These are phyloP conservation scores for Vicia sativa DNA, from an alignment of 306 rosid genomes.

Conservation along the genomic window DNA sequence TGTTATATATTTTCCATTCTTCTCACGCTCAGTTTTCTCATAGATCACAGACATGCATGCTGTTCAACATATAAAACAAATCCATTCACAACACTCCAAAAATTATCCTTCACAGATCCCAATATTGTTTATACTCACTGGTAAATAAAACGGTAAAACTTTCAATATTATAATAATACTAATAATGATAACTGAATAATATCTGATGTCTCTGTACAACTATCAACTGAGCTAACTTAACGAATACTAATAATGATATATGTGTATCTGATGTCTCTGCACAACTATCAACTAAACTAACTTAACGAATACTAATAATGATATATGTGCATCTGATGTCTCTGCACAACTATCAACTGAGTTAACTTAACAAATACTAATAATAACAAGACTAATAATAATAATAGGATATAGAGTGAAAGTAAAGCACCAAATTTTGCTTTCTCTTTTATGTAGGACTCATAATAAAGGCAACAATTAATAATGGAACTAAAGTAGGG, in stretches of 20 bases:
- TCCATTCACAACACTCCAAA: slow-evolving; percentile 44
- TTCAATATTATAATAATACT: too few species aligned
- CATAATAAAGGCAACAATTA: neutral
- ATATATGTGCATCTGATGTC: too few species aligned
- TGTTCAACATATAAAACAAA: slow-evolving; percentile 61
- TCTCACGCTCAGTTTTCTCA: slow-evolving; percentile 47
- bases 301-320: too few species aligned
- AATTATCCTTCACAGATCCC: slow-evolving; percentile 51
- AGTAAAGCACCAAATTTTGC: slow-evolving; percentile 2
- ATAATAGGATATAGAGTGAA: neutral
- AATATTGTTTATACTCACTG: slow-evolving; percentile 5
- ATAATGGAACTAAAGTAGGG: neutral
- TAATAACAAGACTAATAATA: too few species aligned
- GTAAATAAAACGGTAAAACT: neutral
- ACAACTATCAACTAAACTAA: too few species aligned
- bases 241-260: too few species aligned
- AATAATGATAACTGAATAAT: too few species aligned
- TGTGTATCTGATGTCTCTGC: too few species aligned
- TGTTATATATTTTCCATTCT: slow-evolving; percentile 30
- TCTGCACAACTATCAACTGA: too few species aligned
- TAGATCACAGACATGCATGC: slow-evolving; percentile 20
- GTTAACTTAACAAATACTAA: too few species aligned
- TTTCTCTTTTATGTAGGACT: slow-evolving; percentile 5
- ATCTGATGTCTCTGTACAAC: too few species aligned
- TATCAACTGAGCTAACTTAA: too few species aligned